Evolutionary conservation across 2,329 filamentous ascomycete genomes (phyloP), one percentile per base, ranked within the genome.

Genomic region (Dothideomycetes sp.): DNA sequence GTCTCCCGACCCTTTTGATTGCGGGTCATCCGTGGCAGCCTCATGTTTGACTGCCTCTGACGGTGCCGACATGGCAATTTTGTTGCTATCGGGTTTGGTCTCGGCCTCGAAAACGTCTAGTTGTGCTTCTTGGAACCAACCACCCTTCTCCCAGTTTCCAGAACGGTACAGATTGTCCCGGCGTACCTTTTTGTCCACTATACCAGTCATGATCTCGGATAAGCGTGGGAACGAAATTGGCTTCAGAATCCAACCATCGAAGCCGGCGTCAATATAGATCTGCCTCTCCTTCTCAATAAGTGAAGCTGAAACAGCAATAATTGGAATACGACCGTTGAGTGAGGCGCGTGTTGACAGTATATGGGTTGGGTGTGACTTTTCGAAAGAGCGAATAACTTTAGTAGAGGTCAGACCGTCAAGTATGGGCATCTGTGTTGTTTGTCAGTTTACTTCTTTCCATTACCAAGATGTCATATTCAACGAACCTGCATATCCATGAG

Each of bases 401-500:
- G 86, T 83, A 12, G 85, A 86, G 3, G 73, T 78, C 18, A 88
- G 70, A 11, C 87, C 87, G 54, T 94, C 85, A 4, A 93, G 82
- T 22, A 94, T 91, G 13, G 87, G 86, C 87, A 94, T 94, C 85
- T 93, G 41, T 2, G 12, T 15, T 10, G 43, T 55, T 44, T 53
- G 49, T 34, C 17, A 15, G 22, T 16, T 7, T 15, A 32, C 3
- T 22, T 25, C 3, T 33, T 23, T 33, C 33, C 10, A 36, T 5
- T n/a, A n/a, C n/a, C n/a, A n/a, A n/a, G n/a, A n/a, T n/a, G 18
- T 17, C 20, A 22, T 18, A 10, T 4, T 10, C 22, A 12, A 43
- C 75, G 61, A 57, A 87, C 85, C 71, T 94, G 85, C 74, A 94
- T 86, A 55, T 94, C 87, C 87, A 94, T 94, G 47, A 94, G 68